phyloP scores from a whole-genome alignment of 108 stramenopile species.

The Cyclotella atomus region DNA sequence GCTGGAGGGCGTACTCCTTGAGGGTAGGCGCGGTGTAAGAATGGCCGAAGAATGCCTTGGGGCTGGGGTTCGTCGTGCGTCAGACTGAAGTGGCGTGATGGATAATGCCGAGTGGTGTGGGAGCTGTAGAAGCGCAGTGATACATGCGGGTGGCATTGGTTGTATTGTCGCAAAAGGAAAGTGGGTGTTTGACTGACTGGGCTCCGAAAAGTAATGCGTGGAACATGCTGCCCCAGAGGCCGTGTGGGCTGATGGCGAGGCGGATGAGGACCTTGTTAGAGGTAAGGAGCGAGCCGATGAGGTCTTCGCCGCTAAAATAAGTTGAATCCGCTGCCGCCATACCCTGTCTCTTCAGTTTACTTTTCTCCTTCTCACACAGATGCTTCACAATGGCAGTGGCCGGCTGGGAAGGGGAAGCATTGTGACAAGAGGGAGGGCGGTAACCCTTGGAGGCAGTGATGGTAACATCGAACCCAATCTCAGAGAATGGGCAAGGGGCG shows the following conservation, averaged over 20 bases:
- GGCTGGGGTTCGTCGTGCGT: not conserved
- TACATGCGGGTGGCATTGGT: not conserved
- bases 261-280: not conserved
- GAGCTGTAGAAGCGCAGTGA: not conserved
- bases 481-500: slow-evolving; percentile 1
- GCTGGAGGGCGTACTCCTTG: slow-evolving; percentile 3
- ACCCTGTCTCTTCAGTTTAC: not conserved
- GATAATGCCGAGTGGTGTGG: not conserved
- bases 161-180: not conserved
- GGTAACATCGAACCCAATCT: slow-evolving; percentile 3
- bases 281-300: slow-evolving; percentile 3
- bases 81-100: not conserved
- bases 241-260: not conserved
- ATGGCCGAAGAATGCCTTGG: not conserved
- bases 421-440: not conserved
- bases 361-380: not conserved
- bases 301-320: not conserved
- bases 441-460: not conserved
- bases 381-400: slow-evolving; percentile 10
- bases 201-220: slow-evolving; percentile 13
- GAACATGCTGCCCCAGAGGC: not conserved
- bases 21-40: not conserved
- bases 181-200: not conserved
- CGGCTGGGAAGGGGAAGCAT: not conserved
- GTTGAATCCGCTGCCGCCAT: not conserved